phyloP scores from a whole-genome alignment of 2,329 filamentous ascomycete genomes.

The Knoxdaviesia proteae region DNA sequence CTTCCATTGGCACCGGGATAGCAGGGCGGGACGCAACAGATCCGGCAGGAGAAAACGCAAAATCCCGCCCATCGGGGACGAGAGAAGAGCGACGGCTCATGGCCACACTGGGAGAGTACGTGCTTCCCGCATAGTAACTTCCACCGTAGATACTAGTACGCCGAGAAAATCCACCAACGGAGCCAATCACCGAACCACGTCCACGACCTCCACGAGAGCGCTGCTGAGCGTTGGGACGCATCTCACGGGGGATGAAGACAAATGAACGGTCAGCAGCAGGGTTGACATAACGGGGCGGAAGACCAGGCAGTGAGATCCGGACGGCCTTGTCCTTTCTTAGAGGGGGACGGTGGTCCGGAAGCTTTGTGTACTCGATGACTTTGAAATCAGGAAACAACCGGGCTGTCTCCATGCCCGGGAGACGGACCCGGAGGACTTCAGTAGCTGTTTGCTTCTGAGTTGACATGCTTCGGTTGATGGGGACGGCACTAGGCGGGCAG shows the following conservation, averaged over 20 bases:
- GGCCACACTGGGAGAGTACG: conserved; percentile 71
- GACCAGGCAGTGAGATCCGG: conserved; percentile 68
- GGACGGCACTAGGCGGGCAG: conserved; percentile 25
- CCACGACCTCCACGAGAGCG: conserved; percentile 43
- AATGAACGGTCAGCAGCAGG: conserved; percentile 81
- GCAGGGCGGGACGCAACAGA: conserved; percentile 53
- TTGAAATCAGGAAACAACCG: conserved; percentile 54
- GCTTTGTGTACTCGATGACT: conserved; percentile 77
- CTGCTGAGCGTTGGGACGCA: conserved; percentile 86
- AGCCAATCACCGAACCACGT: conserved; percentile 50
- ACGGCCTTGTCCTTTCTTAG: conserved; percentile 92
- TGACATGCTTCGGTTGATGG: conserved; percentile 60
- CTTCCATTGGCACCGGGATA: conserved; percentile 30
- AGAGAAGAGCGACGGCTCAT: conserved; percentile 77
- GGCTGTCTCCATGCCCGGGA: conserved; percentile 55
- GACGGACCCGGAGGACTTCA: conserved; percentile 60
- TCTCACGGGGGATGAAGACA: conserved; percentile 87
- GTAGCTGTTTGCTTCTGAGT: conserved; percentile 70
- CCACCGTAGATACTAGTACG: conserved; percentile 65
- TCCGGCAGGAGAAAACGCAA: conserved; percentile 59
- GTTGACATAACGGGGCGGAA: conserved; percentile 71
- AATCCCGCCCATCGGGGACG: conserved; percentile 43
- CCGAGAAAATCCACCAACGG: conserved; percentile 46
- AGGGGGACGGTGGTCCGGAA: conserved; percentile 86
- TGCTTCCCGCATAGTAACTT: conserved; percentile 45